Base-by-base conservation (phyloP, 805 yeast genomes). In the Candida xyloterini region DNA sequence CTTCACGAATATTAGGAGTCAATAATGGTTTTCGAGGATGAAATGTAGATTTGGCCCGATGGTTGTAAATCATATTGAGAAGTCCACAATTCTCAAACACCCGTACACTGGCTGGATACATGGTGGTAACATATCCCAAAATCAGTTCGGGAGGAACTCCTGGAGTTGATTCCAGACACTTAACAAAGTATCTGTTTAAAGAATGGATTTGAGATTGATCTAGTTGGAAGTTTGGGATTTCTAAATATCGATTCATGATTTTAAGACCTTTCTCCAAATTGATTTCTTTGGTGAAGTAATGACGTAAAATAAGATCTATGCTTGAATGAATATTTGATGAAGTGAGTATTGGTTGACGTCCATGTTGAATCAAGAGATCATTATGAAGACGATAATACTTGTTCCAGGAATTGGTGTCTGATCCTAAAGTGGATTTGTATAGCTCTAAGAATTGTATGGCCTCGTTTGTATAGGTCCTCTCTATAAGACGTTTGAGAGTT, bases 401-500 rank as follows among this genome's bases (percentile, higher is more conserved):
- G 5, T 30, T 18, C 21, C 21, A 15, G 10, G n/a, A 7, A 5
- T 16, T 3, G 37, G n/a, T 38, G 33, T 18, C 14, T n/a, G 27
- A 10, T 15, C 13, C 15, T 29, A 15, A 27, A 27, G 15, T 9
- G 7, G 38, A 27, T 29, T 28, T 29, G 31, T 38, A 50, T 6
- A 41, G 35, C 10, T 42, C 13, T 10, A 54, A 31, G 27, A 43
- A 51, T 1, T 30, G 30, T n/a, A 35, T 30, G 2, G 59, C 53
- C n/a, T 49, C 46, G 13, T 10, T 22, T 10, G 37, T 27, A 16
- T 43, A 37, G 7, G 35, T 37, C 34, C 46, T 43, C 14, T 46
- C 42, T 4, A 49, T 41, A 23, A 57, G 35, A 4, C 48, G 20
- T 10, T 48, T 45, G 18, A 57, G 42, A 16, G 52, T 51, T 8